Conservation (phyloP, 805 yeast genomes). For the Pichia cabralensis region DNA sequence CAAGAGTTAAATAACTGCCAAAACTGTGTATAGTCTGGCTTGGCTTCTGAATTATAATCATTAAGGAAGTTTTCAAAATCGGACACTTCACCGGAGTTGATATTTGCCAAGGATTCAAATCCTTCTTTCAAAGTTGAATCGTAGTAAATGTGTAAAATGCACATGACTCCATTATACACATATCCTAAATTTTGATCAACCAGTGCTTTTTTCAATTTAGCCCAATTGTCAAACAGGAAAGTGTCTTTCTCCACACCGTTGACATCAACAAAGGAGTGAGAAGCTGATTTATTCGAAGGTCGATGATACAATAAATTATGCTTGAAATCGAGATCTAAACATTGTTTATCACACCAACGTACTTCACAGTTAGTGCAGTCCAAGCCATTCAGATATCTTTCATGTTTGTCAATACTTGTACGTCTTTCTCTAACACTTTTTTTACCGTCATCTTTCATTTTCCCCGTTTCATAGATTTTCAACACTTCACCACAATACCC, state of each 20-base stretch:
- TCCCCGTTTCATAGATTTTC: conserved; percentile 23
- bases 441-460: conserved; percentile 14
- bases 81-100: conserved; percentile 4
- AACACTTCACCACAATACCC: conserved; percentile 25
- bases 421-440: conserved; percentile 10
- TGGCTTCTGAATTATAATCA: background rate
- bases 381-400: conserved; percentile 21
- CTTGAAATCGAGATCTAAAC: conserved; percentile 20
- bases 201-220: conserved; percentile 11
- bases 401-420: conserved; percentile 18
- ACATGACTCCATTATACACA: conserved; percentile 13
- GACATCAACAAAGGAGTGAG: conserved; percentile 13
- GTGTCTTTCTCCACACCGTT: conserved; percentile 5
- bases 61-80: conserved; percentile 10
- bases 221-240: conserved; percentile 19
- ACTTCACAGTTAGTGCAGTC: conserved; percentile 23
- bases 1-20: conserved; percentile 13
- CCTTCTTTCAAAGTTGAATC: conserved; percentile 11
- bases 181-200: conserved; percentile 10
- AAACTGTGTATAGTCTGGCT: conserved; percentile 2
- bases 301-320: conserved; percentile 20
- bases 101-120: conserved; percentile 13
- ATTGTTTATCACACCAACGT: conserved; percentile 24
- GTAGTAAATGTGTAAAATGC: conserved; percentile 16
- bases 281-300: conserved; percentile 22